Percentiles rank a stretch among this genome's conserved stretches.
phyloP scores from a whole-genome alignment of 345 rosid species.

The Trapa incisa region DNA sequence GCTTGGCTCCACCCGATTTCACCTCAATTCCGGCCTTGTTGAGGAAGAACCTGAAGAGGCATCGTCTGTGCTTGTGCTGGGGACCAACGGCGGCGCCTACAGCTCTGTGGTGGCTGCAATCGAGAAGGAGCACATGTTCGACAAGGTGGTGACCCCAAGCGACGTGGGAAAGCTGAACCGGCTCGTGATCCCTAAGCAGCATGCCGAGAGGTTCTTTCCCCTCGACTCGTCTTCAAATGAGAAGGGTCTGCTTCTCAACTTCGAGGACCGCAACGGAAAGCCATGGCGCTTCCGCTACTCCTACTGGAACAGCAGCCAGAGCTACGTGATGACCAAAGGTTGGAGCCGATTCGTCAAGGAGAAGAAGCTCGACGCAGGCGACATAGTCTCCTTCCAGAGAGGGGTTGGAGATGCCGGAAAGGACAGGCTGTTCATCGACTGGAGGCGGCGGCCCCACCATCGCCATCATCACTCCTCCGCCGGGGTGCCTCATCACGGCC shows the following conservation, averaged over 20 bases:
- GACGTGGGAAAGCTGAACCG: conserved; percentile 61
- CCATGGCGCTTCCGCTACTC: conserved; percentile 86
- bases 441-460: conserved; percentile 59
- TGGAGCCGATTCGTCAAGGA: conserved; percentile 98
- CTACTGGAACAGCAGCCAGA: conserved; percentile 93
- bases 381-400: conserved; percentile 74
- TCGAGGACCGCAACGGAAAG: conserved; percentile 68
- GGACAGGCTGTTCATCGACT: conserved; percentile 62
- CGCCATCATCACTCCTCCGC: conserved; percentile 15
- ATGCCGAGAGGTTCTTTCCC: conserved; percentile 78
- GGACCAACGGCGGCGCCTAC: conserved; percentile 3
- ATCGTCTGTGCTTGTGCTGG: background rate
- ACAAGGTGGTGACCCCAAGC: conserved; percentile 54
- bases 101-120: conserved; percentile 7
- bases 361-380: conserved; percentile 87
- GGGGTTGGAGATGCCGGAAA: conserved; percentile 48
- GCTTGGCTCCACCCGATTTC: conserved; percentile 16
- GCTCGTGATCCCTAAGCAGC: conserved; percentile 50
- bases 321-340: conserved; percentile 94
- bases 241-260: conserved; percentile 80
- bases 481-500: conserved; percentile 13
- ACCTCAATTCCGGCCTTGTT: conserved; percentile 8
- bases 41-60: background rate
- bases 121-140: conserved; percentile 45
- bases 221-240: conserved; percentile 58